Base-by-base conservation (phyloP, 1,284 basidiomycete genomes). In the Leccinum angustisporum region DNA sequence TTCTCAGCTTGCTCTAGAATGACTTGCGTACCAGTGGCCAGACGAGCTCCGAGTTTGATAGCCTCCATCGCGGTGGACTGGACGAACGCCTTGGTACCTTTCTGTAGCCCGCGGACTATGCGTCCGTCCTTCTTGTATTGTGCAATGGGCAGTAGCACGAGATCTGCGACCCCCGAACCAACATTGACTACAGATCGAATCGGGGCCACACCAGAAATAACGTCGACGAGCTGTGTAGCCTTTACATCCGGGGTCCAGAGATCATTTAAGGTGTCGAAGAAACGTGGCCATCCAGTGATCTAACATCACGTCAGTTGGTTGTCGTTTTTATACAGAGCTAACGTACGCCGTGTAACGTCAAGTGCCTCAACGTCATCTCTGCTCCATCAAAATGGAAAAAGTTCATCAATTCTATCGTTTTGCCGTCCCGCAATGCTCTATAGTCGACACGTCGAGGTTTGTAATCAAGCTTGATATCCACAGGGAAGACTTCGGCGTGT, bases 381-480 rank as follows among this genome's bases (percentile, higher is more conserved):
- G 97, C 92, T 0, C 94, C 97, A 69, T 99, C 97, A 69, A 99
- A 99, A 76, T 98, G 96, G 88, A 99, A 99, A 75, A 99, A 98
- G 75, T 99, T 99, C 97, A 99, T 98, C 61, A 99, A 78, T 74
- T 99, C 97, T 64, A 97, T 97, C 0, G 95, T 95, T 73, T 85
- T 87, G 13, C 97, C 97, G 68, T 96, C 90, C 16, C 90, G 85
- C 56, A 98, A 79, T n/a, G 95, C 96, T 62, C 87, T 80, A 75
- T 98, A 97, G 75, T 99, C 94, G 27, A 99, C 95, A 5, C 96
- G 87, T 63, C 98, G 94, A 54, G 97, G 97, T 76, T 99, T 99
- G 77, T 99, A 99, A 74, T 99, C 97, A 9, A 99, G 81, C 78
- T 98, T 98, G 67, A 99, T 79, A 70, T 91, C 89, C 25, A 94